These are phyloP conservation scores for Mortierella sp. DNA, from an alignment of 371 early-diverging fungal genomes.

Conservation along the genomic window DNA sequence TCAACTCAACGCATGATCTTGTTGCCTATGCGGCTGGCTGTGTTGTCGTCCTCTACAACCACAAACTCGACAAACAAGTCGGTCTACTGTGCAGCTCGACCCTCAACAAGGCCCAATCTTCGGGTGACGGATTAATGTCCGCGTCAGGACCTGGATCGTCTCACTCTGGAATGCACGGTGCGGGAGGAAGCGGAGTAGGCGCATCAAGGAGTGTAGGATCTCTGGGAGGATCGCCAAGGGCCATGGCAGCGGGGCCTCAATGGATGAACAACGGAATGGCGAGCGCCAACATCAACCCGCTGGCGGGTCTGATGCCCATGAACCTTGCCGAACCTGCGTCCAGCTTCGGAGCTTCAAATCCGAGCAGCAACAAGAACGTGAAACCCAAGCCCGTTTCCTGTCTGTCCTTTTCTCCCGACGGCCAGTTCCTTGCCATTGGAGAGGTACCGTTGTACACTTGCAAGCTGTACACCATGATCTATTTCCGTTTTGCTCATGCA, in stretches of 20 bases:
- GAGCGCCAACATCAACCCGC: constrained; percentile 38
- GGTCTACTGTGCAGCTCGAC: constrained; percentile 65
- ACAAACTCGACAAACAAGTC: constrained; percentile 77
- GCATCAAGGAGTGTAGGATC: constrained; percentile 21
- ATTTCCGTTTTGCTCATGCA: background rate
- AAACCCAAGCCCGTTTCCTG: constrained; percentile 83
- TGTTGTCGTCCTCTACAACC: constrained; percentile 80
- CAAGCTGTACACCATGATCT: background rate
- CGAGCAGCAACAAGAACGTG: constrained; percentile 59
- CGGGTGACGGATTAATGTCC: constrained; percentile 22
- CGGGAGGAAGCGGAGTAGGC: constrained; percentile 14
- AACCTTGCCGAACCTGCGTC: constrained; percentile 23
- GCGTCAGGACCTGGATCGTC: constrained; percentile 29
- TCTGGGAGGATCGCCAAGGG: constrained; percentile 27
- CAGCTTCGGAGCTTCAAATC: constrained; percentile 28
- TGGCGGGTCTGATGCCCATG: constrained; percentile 53
- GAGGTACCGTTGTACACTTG: constrained; percentile 67
- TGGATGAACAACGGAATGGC: constrained; percentile 42
- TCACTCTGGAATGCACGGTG: background rate
- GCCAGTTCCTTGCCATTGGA: constrained; percentile 83
- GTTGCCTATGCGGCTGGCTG: constrained; percentile 86
- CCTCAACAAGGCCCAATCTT: constrained; percentile 26
- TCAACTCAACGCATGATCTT: constrained; percentile 68
- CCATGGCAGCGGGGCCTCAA: constrained; percentile 15
- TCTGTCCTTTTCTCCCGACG: constrained; percentile 84